Conservation (phyloP, 1,139 yeast genomes). For the Yamadazyma conglobata region DNA sequence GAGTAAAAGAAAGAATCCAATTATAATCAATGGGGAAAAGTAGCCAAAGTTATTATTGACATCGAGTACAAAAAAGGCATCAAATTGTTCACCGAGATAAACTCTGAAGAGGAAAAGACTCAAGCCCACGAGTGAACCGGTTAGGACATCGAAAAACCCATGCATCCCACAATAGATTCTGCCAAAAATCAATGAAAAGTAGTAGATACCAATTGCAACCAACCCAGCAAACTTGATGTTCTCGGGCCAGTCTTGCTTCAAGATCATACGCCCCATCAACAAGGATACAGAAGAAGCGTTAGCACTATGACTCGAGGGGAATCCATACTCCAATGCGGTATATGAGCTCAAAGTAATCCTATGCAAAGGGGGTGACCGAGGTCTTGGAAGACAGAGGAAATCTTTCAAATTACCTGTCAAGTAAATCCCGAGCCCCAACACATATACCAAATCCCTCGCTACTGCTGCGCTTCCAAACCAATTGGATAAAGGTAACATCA, state of each 20-base stretch:
- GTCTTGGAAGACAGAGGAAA: constrained; percentile 85
- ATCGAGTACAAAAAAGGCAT: constrained; percentile 29
- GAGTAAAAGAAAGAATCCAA: constrained; percentile 44
- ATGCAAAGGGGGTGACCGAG: constrained; percentile 86
- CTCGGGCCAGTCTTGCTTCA: constrained; percentile 11
- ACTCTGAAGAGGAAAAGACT: constrained; percentile 42
- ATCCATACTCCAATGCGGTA: constrained; percentile 91
- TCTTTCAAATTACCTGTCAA: constrained; percentile 78
- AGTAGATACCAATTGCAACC: constrained; percentile 35
- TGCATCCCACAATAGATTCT: constrained; percentile 97
- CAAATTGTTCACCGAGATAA: constrained; percentile 36
- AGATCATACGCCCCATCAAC: constrained; percentile 26
- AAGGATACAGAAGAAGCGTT: constrained; percentile 82
- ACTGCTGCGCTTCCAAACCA: constrained; percentile 73
- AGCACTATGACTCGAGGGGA: constrained; percentile 90
- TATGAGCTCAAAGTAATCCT: constrained; percentile 86
- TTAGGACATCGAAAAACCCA: constrained; percentile 72
- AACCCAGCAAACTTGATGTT: constrained; percentile 21
- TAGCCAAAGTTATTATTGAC: constrained; percentile 19
- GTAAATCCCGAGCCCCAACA: constrained; percentile 83
- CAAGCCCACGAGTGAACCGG: constrained; percentile 67
- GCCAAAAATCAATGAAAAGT: constrained; percentile 68
- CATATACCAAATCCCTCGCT: constrained; percentile 69
- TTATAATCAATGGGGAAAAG: constrained; percentile 35
- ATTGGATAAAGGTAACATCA: constrained; percentile 78